Conservation (phyloP, 495 filamentous ascomycete species). For the Cetradonia linearis region DNA sequence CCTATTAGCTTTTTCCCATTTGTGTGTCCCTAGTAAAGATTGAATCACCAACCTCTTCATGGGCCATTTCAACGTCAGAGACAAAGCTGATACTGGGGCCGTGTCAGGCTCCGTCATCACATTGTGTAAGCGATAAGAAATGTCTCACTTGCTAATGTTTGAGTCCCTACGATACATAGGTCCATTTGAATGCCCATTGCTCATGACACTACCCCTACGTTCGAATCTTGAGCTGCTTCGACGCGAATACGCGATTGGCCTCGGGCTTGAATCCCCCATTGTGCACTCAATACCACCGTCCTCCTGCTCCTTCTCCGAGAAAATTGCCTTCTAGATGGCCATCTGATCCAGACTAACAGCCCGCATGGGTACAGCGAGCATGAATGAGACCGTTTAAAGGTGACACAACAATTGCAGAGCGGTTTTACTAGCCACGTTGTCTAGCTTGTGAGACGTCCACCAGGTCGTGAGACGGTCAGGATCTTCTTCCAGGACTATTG, state of each 20-base stretch:
- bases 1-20: slow-evolving; percentile 12
- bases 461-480: not conserved
- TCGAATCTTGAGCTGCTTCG: slow-evolving; percentile 13
- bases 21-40: not conserved
- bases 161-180: slow-evolving; percentile 48
- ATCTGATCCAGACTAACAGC: not conserved
- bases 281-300: not conserved
- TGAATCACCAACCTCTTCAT: slow-evolving; percentile 61
- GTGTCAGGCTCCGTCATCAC: not conserved
- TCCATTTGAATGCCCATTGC: slow-evolving; percentile 11
- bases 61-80: slow-evolving; percentile 97
- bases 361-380: not conserved
- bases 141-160: slow-evolving; percentile 59
- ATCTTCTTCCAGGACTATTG: not conserved
- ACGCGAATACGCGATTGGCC: slow-evolving; percentile 2
- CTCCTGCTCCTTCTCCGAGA: not conserved
- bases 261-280: slow-evolving; percentile 3
- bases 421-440: not conserved
- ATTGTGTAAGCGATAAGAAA: not conserved
- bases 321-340: not conserved
- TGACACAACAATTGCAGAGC: not conserved
- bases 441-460: not conserved
- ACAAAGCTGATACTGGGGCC: slow-evolving; percentile 58
- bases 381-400: not conserved
- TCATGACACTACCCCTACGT: slow-evolving; percentile 2